These are phyloP conservation scores for Boletus fagicola DNA, from an alignment of 768 basidiomycete genomes.

Conservation along the genomic window DNA sequence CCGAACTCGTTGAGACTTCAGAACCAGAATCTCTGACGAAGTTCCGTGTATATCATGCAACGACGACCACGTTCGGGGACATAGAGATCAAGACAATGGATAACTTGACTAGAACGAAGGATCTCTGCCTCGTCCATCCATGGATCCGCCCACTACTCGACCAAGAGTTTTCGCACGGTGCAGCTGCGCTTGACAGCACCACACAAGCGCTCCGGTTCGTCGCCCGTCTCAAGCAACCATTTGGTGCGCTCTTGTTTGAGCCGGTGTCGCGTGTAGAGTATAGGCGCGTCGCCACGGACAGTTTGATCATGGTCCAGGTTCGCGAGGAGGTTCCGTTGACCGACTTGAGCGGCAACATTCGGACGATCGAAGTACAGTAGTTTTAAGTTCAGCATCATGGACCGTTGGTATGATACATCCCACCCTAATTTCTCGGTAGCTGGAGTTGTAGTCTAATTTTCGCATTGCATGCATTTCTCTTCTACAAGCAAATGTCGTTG, in stretches of 20 bases:
- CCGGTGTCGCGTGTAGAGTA: neutral
- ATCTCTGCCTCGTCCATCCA: constrained; percentile 9
- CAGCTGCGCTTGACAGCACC: neutral
- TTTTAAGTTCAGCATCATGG: neutral
- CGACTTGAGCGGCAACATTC: neutral
- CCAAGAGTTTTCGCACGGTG: neutral
- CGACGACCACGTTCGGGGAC: neutral
- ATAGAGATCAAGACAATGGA: constrained; percentile 5
- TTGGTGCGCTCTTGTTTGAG: constrained; percentile 7
- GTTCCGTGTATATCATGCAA: neutral
- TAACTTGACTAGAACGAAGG: neutral
- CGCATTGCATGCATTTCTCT: too few species aligned
- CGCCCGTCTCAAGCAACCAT: neutral
- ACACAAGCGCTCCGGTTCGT: constrained; percentile 5
- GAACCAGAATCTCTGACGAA: neutral
- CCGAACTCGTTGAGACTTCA: neutral
- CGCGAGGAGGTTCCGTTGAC: neutral
- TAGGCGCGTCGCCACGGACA: constrained; percentile 14
- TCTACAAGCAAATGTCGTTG: too few species aligned
- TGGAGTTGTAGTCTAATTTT: neutral
- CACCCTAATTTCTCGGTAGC: neutral
- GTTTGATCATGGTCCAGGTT: constrained; percentile 7
- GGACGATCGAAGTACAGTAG: neutral
- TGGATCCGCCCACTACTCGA: constrained; percentile 12
- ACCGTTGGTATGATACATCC: neutral